Evolutionary conservation across 2,329 filamentous ascomycete genomes (phyloP), one percentile per base, ranked within the genome.

Genomic region (Laburnicola sp.): DNA sequence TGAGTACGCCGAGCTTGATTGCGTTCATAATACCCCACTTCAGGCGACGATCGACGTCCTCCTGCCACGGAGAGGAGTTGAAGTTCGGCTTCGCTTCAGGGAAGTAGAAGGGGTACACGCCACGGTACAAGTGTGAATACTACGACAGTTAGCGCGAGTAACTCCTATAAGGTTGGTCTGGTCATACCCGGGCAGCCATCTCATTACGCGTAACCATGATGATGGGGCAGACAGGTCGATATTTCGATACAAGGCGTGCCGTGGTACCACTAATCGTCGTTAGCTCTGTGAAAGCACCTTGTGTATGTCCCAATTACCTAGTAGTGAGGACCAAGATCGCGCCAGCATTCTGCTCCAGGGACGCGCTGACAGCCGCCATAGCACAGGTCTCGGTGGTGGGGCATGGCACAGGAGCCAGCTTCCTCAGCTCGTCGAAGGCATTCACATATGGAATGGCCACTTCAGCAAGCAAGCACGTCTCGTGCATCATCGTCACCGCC

Each of bases 31-130:
- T 90, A 74, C 90, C 94, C 92, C 93, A 99, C 83, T 93, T 96
- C 76, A 99, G 90, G 72, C 94, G 91, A 74, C 87, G 86, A 79
- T 99, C 94, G 65, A 99, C 94, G 77, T 99, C 93, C 81, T 97
- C 91, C 80, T 99, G 94, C 94, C 94, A 99, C 78, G 95, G 92
- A 69, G 88, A 85, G 76, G 88, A 84, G 74, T 82, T 84, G 78
- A 97, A 99, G 80, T 99, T 91, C 65, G 94, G 94, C 86, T 97
- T 97, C 67, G 80, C 78, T 80, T 96, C 89, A 47, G 87, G 84
- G 83, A 97, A 97, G 69, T 88, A 82, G 88, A 99, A 99, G 52
- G 94, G 94, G 74, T 97, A 99, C 57, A 99, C 93, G 66, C 94
- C 94, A 72, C 94, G 93, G 81, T 97, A 97, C 74, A 99, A 78